Percentiles rank a stretch among this genome's conserved stretches.
Conservation (phyloP, 2,329 filamentous ascomycete genomes). For the Phaeophleospora eucalypticola region DNA sequence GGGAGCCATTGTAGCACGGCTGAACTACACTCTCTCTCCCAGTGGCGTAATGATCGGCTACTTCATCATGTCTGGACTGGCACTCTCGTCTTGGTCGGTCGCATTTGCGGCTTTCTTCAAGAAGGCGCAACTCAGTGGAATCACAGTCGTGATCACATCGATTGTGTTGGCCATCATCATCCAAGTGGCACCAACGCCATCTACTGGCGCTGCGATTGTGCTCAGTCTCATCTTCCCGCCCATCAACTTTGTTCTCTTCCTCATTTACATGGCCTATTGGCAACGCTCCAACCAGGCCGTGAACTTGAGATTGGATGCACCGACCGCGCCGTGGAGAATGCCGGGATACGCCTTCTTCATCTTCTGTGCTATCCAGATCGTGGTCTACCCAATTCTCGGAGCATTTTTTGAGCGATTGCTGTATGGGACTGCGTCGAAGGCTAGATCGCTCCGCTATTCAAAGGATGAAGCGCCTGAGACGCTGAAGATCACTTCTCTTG, state of each 20-base stretch:
- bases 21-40: conserved; percentile 49
- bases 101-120: conserved; percentile 80
- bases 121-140: conserved; percentile 82
- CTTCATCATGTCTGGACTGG: conserved; percentile 70
- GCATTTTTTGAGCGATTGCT: conserved; percentile 68
- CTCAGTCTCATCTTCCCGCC: conserved; percentile 77
- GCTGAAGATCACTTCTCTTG: conserved; percentile 68
- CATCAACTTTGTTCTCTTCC: conserved; percentile 83
- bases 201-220: conserved; percentile 61
- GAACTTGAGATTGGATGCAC: conserved; percentile 59
- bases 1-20: conserved; percentile 61
- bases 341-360: conserved; percentile 74
- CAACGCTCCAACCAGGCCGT: conserved; percentile 60
- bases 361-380: conserved; percentile 71
- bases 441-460: conserved; percentile 40
- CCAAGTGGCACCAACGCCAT: conserved; percentile 64
- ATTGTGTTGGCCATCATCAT: conserved; percentile 77
- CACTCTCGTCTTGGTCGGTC: conserved; percentile 75
- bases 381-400: conserved; percentile 72
- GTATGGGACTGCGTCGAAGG: conserved; percentile 66
- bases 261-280: conserved; percentile 72
- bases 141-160: conserved; percentile 67
- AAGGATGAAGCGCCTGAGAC: conserved; percentile 42
- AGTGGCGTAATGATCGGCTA: conserved; percentile 51
- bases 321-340: conserved; percentile 55